These are phyloP conservation scores for Puccinia triticina DNA, from an alignment of 1,284 basidiomycete genomes.

Conservation along the genomic window DNA sequence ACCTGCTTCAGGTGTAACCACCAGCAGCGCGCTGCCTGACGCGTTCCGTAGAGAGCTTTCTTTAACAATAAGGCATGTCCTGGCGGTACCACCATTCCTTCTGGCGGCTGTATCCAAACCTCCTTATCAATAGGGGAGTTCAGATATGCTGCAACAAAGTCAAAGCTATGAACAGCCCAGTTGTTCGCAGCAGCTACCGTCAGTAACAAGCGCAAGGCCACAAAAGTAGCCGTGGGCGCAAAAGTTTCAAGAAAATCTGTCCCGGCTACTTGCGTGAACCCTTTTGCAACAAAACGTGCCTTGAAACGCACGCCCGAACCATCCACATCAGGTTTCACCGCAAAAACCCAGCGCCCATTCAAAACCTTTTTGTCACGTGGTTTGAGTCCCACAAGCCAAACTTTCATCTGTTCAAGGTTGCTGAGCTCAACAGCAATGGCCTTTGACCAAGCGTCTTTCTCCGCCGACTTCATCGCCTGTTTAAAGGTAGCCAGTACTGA, in stretches of 20 bases:
- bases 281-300: slow-evolving; percentile 25
- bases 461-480: not conserved
- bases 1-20: slow-evolving; percentile 10
- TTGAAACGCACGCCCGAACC: not conserved
- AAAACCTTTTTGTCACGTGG: not conserved
- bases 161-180: slow-evolving; percentile 1
- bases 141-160: slow-evolving; percentile 32
- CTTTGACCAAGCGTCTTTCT: not conserved
- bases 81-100: not conserved
- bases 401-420: slow-evolving; percentile 19
- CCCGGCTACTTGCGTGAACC: not conserved
- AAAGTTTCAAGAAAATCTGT: slow-evolving; percentile 21
- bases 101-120: slow-evolving; percentile 23
- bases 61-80: not conserved
- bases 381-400: not conserved
- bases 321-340: slow-evolving; percentile 18
- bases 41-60: slow-evolving; percentile 27
- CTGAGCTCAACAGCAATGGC: slow-evolving; percentile 1
- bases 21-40: slow-evolving; percentile 29
- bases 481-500: not conserved
- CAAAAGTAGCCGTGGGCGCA: slow-evolving; percentile 40
- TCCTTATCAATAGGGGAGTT: slow-evolving; percentile 18
- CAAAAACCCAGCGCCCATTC: slow-evolving; percentile 42
- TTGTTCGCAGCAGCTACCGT: not conserved
- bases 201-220: not conserved